Percentiles rank a stretch among this genome's conserved stretches.
phyloP scores from a whole-genome alignment of 371 early-diverging fungal species.

The Mortierella sp. region DNA sequence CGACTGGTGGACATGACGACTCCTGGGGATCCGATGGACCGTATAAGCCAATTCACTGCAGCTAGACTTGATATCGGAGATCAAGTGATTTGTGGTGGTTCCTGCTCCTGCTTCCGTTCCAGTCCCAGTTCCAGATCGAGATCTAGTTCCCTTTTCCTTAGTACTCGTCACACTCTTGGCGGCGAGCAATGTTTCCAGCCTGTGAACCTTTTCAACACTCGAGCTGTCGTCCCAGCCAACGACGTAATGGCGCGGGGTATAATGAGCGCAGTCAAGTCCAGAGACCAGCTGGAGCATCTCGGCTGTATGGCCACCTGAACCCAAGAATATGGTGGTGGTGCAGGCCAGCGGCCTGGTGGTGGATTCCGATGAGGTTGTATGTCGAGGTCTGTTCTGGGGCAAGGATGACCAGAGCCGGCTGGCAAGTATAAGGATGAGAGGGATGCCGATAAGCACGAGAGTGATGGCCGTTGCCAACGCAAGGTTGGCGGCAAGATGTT shows the following conservation, averaged over 20 bases:
- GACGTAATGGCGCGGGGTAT: constrained; percentile 74
- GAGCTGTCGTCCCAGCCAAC: constrained; percentile 71
- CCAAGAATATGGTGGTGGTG: constrained; percentile 48
- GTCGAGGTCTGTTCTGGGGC: constrained; percentile 23
- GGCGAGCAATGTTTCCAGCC: constrained; percentile 59
- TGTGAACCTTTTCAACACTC: constrained; percentile 68
- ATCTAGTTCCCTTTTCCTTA: background rate
- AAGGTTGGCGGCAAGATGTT: constrained; percentile 10
- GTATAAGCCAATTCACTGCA: constrained; percentile 31
- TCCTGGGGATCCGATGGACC: constrained; percentile 72
- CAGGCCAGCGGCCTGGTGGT: constrained; percentile 1
- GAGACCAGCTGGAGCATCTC: constrained; percentile 84
- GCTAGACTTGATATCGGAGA: background rate
- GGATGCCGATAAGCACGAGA: constrained; percentile 19
- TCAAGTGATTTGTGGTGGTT: background rate
- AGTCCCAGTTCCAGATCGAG: background rate
- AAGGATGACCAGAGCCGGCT: constrained; percentile 26
- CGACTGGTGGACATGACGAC: constrained; percentile 80
- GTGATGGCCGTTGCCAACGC: constrained; percentile 22
- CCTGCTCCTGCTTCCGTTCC: background rate
- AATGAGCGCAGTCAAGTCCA: constrained; percentile 62
- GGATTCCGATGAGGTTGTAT: background rate
- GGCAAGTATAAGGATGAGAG: constrained; percentile 14
- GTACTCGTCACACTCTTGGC: background rate
- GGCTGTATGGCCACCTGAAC: constrained; percentile 79